These are phyloP conservation scores for Thraustotheca clavata DNA, from an alignment of 352 stramenopile genomes.

Conservation along the genomic window DNA sequence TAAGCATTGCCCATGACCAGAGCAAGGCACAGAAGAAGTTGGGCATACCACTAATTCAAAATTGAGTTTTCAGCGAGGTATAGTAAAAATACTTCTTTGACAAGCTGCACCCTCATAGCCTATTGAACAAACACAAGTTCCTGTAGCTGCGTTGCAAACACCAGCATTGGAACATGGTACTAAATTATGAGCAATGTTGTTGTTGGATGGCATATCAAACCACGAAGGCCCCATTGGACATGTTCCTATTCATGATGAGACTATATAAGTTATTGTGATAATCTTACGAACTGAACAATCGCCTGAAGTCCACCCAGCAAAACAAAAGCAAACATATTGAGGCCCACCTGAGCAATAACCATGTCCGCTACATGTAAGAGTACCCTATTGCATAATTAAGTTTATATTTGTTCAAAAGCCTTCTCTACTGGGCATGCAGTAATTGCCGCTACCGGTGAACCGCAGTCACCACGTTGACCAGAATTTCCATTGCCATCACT, in stretches of 20 bases:
- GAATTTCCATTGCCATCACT: constrained; percentile 41
- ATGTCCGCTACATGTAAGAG: constrained; percentile 57
- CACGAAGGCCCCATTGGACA: constrained; percentile 53
- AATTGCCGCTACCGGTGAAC: constrained; percentile 38
- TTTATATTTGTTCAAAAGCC: not conserved
- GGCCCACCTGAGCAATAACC: constrained; percentile 58
- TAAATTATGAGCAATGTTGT: constrained; percentile 46
- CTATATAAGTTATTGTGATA: not conserved
- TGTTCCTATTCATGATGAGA: not conserved
- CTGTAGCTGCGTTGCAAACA: constrained; percentile 47
- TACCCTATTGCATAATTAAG: constrained; percentile 26
- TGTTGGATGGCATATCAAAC: constrained; percentile 50
- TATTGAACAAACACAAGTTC: constrained; percentile 51
- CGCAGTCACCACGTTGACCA: constrained; percentile 65
- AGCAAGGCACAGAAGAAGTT: constrained; percentile 39
- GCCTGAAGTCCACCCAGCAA: constrained; percentile 43
- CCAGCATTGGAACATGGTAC: constrained; percentile 57
- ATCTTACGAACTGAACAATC: constrained; percentile 59
- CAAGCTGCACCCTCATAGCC: constrained; percentile 62
- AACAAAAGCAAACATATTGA: constrained; percentile 64
- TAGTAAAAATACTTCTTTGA: constrained; percentile 29
- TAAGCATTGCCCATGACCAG: constrained; percentile 53
- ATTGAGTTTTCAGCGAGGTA: not conserved
- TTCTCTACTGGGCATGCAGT: constrained; percentile 42
- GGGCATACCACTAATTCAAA: constrained; percentile 37